These are phyloP conservation scores for Musa troglodytarum DNA, from an alignment of 176 grass and related monocot genomes.

Conservation along the genomic window DNA sequence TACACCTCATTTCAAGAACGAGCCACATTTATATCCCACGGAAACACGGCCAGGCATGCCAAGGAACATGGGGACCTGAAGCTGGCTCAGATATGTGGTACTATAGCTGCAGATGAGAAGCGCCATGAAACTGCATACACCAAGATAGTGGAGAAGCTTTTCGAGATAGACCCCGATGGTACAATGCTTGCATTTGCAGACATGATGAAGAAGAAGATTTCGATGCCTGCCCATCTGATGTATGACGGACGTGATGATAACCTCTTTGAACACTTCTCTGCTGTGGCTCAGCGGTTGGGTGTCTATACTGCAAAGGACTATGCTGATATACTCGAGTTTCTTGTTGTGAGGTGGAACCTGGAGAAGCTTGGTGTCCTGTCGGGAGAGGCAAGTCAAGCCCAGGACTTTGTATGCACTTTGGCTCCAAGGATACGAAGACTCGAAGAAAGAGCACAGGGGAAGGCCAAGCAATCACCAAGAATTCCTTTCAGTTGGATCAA, in stretches of 20 bases:
- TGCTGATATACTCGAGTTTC: neutral
- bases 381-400: neutral
- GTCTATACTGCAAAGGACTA: neutral
- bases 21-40: neutral
- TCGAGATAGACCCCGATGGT: neutral
- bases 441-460: neutral
- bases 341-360: neutral
- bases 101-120: neutral
- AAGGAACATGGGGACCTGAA: neutral
- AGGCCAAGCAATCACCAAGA: neutral
- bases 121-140: constrained; percentile 2
- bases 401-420: constrained; percentile 3
- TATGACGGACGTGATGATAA: neutral
- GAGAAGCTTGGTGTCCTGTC: neutral
- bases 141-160: constrained; percentile 1
- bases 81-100: neutral
- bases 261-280: neutral
- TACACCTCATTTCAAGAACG: neutral
- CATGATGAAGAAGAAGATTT: constrained; percentile 1
- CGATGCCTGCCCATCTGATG: neutral
- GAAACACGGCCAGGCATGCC: neutral
- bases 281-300: neutral
- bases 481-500: neutral
- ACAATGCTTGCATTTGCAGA: neutral
- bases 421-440: neutral